phyloP scores from a whole-genome alignment of 441 rosid genomes.

The Adansonia grandidieri region DNA sequence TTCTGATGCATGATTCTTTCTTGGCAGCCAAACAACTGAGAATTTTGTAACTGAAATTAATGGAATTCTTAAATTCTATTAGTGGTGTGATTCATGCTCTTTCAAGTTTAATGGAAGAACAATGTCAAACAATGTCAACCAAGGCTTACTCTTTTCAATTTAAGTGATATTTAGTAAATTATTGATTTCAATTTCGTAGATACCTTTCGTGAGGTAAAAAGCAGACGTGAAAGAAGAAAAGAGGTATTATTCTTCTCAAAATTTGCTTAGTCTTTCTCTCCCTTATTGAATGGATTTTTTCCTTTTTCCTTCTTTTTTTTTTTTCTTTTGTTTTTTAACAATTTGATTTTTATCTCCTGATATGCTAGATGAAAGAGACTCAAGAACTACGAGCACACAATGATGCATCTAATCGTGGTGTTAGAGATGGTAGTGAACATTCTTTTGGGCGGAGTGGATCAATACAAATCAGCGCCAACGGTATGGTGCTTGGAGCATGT shows the following conservation, averaged over 20 bases:
- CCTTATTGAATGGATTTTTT: background rate
- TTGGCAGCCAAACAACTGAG: background rate
- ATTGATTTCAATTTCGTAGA: slow-evolving; percentile 40
- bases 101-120: background rate
- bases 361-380: slow-evolving; percentile 45
- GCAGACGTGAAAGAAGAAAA: slow-evolving; percentile 62
- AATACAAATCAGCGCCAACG: slow-evolving; percentile 31
- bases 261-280: slow-evolving; percentile 5
- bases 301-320: background rate
- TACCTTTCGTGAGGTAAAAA: slow-evolving; percentile 65
- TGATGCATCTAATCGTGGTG: slow-evolving; percentile 30
- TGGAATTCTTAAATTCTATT: background rate
- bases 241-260: slow-evolving; percentile 43
- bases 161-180: slow-evolving; percentile 21
- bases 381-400: slow-evolving; percentile 39
- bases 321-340: background rate
- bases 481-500: slow-evolving; percentile 37
- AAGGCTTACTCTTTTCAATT: background rate
- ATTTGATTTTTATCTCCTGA: slow-evolving; percentile 10
- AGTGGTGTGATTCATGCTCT: background rate
- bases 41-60: background rate
- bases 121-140: background rate
- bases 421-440: slow-evolving; percentile 36
- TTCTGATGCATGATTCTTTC: background rate
- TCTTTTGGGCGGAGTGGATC: slow-evolving; percentile 30